Evolutionary conservation across 768 basidiomycete genomes (phyloP).

Genomic region (Hortiboletus campestris): DNA sequence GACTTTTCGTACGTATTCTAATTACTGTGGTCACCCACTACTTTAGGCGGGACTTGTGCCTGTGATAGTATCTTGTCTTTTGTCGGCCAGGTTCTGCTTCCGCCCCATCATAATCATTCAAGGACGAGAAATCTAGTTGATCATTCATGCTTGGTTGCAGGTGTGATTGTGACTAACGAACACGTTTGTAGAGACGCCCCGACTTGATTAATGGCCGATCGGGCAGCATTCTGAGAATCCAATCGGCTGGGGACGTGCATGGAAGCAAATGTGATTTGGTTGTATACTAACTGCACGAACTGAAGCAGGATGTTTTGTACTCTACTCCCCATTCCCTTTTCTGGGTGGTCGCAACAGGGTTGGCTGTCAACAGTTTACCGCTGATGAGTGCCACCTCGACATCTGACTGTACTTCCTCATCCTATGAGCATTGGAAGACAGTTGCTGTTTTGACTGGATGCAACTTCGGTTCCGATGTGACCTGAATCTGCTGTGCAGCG

Average conservation of each 20-base stretch:
- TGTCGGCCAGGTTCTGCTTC: neutral
- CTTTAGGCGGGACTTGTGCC: constrained; percentile 2
- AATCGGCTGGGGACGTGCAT: neutral
- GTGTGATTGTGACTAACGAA: neutral
- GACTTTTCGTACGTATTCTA: constrained; percentile 23
- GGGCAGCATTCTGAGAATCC: no score
- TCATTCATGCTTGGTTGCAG: neutral
- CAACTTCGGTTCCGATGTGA: no score
- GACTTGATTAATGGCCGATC: neutral
- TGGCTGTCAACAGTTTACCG: no score
- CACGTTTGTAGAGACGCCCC: neutral
- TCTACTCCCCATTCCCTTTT: neutral
- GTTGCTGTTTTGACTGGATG: no score
- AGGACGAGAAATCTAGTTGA: constrained; percentile 2
- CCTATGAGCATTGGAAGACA: no score
- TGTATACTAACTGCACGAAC: neutral
- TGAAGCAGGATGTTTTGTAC: neutral
- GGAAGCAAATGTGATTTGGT: neutral
- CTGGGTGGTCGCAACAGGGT: no score
- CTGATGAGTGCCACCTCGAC: no score
- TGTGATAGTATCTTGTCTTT: constrained; percentile 7
- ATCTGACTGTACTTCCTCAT: no score
- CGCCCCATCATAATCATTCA: neutral
- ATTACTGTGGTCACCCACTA: constrained; percentile 4
- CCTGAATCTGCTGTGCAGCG: no score